Evolutionary conservation across 2,329 filamentous ascomycete species (phyloP).

Genomic region (Fusarium sp.): DNA sequence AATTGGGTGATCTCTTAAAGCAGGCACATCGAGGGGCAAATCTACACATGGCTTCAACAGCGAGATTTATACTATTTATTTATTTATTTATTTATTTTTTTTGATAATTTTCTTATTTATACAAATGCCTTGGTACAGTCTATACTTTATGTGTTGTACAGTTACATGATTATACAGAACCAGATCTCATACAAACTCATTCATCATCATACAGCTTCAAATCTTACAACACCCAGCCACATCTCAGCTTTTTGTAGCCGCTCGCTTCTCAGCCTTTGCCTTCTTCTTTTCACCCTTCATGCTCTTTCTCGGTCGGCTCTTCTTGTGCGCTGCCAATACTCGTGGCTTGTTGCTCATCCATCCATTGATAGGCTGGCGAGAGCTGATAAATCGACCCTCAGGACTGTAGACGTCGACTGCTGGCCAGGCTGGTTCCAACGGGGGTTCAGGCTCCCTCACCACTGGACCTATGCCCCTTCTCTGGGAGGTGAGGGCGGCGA

Average conservation of each 20-base stretch:
- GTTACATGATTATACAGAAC: constrained; percentile 21
- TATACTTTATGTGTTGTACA: constrained; percentile 26
- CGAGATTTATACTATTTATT: no score
- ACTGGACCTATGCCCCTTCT: constrained; percentile 37
- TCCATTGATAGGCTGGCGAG: constrained; percentile 75
- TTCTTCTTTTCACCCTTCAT: constrained; percentile 71
- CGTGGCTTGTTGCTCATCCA: constrained; percentile 71
- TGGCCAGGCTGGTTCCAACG: constrained; percentile 64
- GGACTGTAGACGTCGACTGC: constrained; percentile 87
- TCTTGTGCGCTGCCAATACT: constrained; percentile 60
- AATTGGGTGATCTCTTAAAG: constrained; percentile 14
- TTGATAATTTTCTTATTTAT: constrained; percentile 1
- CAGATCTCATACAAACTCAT: constrained; percentile 25
- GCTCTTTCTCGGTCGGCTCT: constrained; percentile 70
- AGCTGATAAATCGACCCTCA: constrained; percentile 80
- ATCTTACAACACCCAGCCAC: constrained; percentile 6
- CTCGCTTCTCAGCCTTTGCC: constrained; percentile 47
- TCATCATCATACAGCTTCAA: constrained; percentile 28
- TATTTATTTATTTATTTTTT: no score
- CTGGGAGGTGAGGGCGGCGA: constrained; percentile 42
- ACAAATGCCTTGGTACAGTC: constrained; percentile 26
- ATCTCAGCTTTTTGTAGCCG: constrained; percentile 21
- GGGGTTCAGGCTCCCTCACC: constrained; percentile 21
- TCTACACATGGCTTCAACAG: no score
- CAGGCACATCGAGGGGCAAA: background rate